phyloP scores from a whole-genome alignment of 768 basidiomycete species.

The Lepiota brunneoincarnata region DNA sequence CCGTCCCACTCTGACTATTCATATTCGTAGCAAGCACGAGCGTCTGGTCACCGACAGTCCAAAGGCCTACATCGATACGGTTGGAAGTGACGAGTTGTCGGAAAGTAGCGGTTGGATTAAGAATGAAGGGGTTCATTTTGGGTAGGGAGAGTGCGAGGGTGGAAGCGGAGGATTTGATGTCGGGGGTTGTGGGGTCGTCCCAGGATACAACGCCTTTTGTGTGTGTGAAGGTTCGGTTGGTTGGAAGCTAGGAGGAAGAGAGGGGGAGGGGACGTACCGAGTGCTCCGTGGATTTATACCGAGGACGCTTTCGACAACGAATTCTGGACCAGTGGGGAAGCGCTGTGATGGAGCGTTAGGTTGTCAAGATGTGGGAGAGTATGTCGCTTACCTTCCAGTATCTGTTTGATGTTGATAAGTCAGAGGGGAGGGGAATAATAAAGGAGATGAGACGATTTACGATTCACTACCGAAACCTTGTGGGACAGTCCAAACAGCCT shows the following conservation, averaged over 20 bases:
- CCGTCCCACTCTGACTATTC: constrained; percentile 33
- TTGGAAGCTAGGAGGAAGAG: neutral
- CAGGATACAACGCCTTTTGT: constrained; percentile 44
- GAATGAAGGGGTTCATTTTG: constrained; percentile 44
- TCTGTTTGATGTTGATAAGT: constrained; percentile 17
- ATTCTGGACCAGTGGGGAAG: constrained; percentile 67
- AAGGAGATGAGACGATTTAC: constrained; percentile 27
- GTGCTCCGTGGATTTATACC: constrained; percentile 70
- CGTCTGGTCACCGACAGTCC: constrained; percentile 38
- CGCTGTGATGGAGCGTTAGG: constrained; percentile 24
- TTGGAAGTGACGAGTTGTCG: constrained; percentile 32
- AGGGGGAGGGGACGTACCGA: constrained; percentile 34
- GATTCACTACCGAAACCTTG: constrained; percentile 70
- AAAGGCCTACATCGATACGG: constrained; percentile 49
- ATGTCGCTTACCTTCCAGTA: constrained; percentile 45
- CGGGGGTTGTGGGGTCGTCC: constrained; percentile 49
- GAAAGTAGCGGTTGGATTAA: constrained; percentile 38
- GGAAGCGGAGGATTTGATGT: constrained; percentile 54
- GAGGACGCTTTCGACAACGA: constrained; percentile 59
- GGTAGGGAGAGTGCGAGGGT: constrained; percentile 42
- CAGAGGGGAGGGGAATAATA: neutral
- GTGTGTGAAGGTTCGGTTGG: no score
- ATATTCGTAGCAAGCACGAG: constrained; percentile 54
- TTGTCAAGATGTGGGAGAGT: neutral
- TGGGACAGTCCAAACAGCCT: constrained; percentile 77